These are phyloP conservation scores for Boletellus emodensis DNA, from an alignment of 768 basidiomycete species.

Conservation along the genomic window DNA sequence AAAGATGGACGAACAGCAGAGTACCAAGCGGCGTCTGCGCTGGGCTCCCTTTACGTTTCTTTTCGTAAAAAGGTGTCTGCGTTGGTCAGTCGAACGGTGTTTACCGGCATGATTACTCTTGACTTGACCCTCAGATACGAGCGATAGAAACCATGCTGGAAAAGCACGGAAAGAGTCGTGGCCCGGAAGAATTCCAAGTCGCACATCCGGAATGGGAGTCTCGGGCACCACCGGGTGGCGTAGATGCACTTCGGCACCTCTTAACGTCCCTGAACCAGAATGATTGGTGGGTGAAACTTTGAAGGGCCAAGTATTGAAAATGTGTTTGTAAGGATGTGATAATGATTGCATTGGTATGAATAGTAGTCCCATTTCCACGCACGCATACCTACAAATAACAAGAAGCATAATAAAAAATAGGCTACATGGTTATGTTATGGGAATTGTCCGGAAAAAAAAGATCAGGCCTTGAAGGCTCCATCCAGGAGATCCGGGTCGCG, in stretches of 20 bases:
- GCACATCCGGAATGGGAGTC: slow-evolving; percentile 27
- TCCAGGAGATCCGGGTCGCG: slow-evolving; percentile 21
- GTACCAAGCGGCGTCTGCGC: slow-evolving; percentile 54
- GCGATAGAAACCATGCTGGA: slow-evolving; percentile 55
- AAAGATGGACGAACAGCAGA: slow-evolving; percentile 53
- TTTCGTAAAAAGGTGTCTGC: slow-evolving; percentile 54
- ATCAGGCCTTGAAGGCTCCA: slow-evolving; percentile 34
- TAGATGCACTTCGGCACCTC: slow-evolving; percentile 52
- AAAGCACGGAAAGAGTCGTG: slow-evolving; percentile 35
- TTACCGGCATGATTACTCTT: not conserved
- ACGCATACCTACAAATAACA: slow-evolving; percentile 4
- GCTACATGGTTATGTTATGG: slow-evolving; percentile 6
- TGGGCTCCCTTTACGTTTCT: slow-evolving; percentile 50
- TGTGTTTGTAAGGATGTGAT: slow-evolving; percentile 8
- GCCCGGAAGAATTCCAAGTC: slow-evolving; percentile 19
- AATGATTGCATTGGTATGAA: slow-evolving; percentile 6
- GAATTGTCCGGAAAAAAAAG: not conserved
- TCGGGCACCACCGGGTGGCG: slow-evolving; percentile 44
- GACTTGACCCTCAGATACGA: slow-evolving; percentile 42
- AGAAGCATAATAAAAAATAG: slow-evolving; percentile 9
- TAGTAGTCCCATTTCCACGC: slow-evolving; percentile 4
- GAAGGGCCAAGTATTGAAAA: not conserved
- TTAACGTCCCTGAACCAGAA: slow-evolving; percentile 50
- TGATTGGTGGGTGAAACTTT: slow-evolving; percentile 50
- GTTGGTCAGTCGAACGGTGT: slow-evolving; percentile 44